A percentile compares a stretch with the other conserved stretches of the same genome.
Conservation (phyloP, 2,329 filamentous ascomycete species). For the Escovopsis sp. region DNA sequence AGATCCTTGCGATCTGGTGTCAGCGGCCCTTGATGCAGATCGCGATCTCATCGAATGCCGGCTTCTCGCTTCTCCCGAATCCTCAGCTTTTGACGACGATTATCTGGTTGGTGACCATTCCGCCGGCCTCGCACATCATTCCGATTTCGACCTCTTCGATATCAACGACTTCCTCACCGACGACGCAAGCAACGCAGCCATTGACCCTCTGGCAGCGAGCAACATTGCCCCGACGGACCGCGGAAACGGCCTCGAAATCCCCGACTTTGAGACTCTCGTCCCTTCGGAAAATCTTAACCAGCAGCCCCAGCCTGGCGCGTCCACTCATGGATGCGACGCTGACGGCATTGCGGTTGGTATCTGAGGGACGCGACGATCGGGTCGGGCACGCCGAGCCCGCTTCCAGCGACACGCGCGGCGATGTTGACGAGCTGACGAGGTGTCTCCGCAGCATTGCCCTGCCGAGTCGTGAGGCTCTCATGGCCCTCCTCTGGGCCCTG, state of each 20-base stretch:
- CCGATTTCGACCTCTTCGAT: conserved; percentile 32
- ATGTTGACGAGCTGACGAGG: conserved; percentile 18
- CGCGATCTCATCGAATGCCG: conserved; percentile 60
- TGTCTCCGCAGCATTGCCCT: conserved; percentile 23
- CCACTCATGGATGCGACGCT: conserved; percentile 59
- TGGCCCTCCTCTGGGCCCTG: conserved; percentile 32
- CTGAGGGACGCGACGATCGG: conserved; percentile 37
- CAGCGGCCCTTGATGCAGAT: conserved; percentile 57
- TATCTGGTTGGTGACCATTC: conserved; percentile 47
- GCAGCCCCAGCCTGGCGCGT: conserved; percentile 62
- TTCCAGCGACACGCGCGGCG: conserved; percentile 22
- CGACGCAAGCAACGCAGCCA: conserved; percentile 28
- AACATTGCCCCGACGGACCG: conserved; percentile 36
- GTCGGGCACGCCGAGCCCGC: conserved; percentile 22
- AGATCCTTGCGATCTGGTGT: conserved; percentile 52
- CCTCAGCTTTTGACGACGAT: conserved; percentile 50
- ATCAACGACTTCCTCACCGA: conserved; percentile 40
- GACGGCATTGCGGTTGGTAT: conserved; percentile 56
- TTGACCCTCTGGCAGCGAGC: conserved; percentile 33
- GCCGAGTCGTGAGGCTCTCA: conserved; percentile 31
- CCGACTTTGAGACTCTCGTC: conserved; percentile 44
- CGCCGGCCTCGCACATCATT: conserved; percentile 26
- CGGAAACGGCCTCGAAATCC: conserved; percentile 35
- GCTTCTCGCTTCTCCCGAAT: conserved; percentile 59
- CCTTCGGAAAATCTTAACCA: conserved; percentile 52